Base-by-base conservation (phyloP, 1,139 yeast species). In the Kluyveromyces sp. region DNA sequence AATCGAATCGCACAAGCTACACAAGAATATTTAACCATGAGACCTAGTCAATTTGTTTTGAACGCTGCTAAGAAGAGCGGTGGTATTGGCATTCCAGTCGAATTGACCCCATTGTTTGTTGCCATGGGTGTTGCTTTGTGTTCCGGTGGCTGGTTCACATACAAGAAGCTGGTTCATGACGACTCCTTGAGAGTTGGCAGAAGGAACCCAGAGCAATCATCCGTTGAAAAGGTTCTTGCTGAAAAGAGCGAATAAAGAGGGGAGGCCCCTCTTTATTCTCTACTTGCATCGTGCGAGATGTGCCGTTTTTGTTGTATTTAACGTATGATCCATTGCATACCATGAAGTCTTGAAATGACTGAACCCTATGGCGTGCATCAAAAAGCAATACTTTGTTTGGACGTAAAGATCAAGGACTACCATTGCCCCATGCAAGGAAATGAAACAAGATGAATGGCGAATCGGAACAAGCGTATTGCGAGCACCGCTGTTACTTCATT, bases 141-240 rank as follows among this genome's bases (percentile, higher is more conserved):
- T 49, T 83, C 92, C 28, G 88, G 82, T 49, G 54, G 68, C 52
- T 83, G 66, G 70, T 83, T 83, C 75, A 71, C 86, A 43, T 77
- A 78, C 70, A 83, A 81, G 73, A 86, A 83, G 65, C 69, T 83
- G 55, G 73, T 78, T 46, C 70, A 76, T 59, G 92, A 83, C 65
- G 68, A 65, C 49, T 73, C 82, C 54, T 74, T 83, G 65, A 80
- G 87, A 72, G 71, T 83, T 56, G 75, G 83, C 71, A 77, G 79
- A 68, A 55, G 56, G 39, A 78, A 77, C 68, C 80, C 94, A 53
- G 80, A 57, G 45, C 65, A 63, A 50, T 62, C 70, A 33, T 69
- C 64, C 44, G 71, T 79, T 59, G 77, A 79, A 54, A 74, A 75
- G 36, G 81, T 79, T 47, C 73, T 82, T 63, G 73, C 73, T 55